These are phyloP conservation scores for Malassezia sp. DNA, from an alignment of 1,284 basidiomycete genomes.

Conservation along the genomic window DNA sequence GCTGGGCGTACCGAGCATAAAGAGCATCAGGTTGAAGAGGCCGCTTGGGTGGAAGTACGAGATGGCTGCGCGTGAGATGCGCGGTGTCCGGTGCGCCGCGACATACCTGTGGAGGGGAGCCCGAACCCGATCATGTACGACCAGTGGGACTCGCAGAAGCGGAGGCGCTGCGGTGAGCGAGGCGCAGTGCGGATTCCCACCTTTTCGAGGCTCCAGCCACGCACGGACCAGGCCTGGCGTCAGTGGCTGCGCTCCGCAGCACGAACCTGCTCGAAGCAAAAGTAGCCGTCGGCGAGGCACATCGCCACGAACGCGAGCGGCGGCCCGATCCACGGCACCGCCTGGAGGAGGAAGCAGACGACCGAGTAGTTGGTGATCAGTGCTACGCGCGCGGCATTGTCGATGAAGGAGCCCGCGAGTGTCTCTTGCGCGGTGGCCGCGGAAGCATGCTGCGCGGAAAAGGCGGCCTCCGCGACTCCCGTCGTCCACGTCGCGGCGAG, in stretches of 20 bases:
- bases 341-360: conserved; percentile 25
- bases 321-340: conserved; percentile 32
- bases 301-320: conserved; percentile 35
- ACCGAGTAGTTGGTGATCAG: conserved; percentile 36
- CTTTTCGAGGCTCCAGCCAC: conserved; percentile 30
- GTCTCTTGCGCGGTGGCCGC: conserved; percentile 8
- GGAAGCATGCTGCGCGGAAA: conserved; percentile 18
- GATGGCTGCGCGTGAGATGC: too few species aligned
- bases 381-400: conserved; percentile 31
- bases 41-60: conserved; percentile 44
- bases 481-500: conserved; percentile 40
- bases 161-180: conserved; percentile 29
- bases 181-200: conserved; percentile 4
- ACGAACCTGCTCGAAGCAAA: conserved; percentile 46
- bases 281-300: conserved; percentile 42
- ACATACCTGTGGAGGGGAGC: conserved; percentile 39
- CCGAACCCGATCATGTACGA: conserved; percentile 44
- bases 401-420: conserved; percentile 14
- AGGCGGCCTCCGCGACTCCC: conserved; percentile 39
- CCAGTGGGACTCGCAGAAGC: conserved; percentile 44
- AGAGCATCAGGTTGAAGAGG: conserved; percentile 43
- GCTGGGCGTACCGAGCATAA: too few species aligned
- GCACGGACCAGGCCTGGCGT: conserved; percentile 37
- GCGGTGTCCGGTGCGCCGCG: too few species aligned
- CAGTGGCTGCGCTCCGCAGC: too few species aligned